Base-by-base conservation (phyloP, 2,329 filamentous ascomycete species). In the Aaosphaeria arxii region DNA sequence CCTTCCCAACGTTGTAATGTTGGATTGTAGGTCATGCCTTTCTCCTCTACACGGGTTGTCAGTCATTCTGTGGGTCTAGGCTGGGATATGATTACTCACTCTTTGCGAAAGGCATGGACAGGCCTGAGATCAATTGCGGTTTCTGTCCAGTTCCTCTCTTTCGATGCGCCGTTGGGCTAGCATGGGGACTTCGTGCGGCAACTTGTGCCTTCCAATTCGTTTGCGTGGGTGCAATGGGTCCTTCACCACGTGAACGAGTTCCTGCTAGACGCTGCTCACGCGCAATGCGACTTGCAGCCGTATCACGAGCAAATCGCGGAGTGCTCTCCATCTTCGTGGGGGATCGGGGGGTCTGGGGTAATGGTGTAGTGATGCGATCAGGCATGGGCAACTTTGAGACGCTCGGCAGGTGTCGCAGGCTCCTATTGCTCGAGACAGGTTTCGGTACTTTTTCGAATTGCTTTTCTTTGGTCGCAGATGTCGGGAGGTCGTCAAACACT, bases 21-120 rank as follows among this genome's bases (percentile, higher is more conserved):
- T 5, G 94, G 89, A 63, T 99, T 97, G 69, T 96, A 99, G 46
- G 84, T 86, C 94, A 99, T 99, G 55, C 92, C 94, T 70, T 96
- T 94, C 51, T 96, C 82, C 63, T 86, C 89, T 92, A 58, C 38
- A 24, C 17, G 13, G 9, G 39, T 40, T 24, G 24, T 11, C 7
- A 40, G 39, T 28, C 7, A 40, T 11, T 40, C 7, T 17, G 24
- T 11, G 39, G 39, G 33, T 9, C 24, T 40, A 24, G 17, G 7
- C 17, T 40, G 4, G 39, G 24, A 40, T 40, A 9, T 7, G 24
- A 24, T 9, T 11, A 77, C 84, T 77, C 78, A 95, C 90, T 86
- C 76, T 92, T 95, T 32, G 87, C 79, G 58, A 89, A 86, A 59
- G 87, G 89, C 51, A 85, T 80, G 36, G 83, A 83, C 67, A 96